These are phyloP conservation scores for Musa acuminata DNA, from an alignment of 176 grass and related monocot species.

Conservation along the genomic window DNA sequence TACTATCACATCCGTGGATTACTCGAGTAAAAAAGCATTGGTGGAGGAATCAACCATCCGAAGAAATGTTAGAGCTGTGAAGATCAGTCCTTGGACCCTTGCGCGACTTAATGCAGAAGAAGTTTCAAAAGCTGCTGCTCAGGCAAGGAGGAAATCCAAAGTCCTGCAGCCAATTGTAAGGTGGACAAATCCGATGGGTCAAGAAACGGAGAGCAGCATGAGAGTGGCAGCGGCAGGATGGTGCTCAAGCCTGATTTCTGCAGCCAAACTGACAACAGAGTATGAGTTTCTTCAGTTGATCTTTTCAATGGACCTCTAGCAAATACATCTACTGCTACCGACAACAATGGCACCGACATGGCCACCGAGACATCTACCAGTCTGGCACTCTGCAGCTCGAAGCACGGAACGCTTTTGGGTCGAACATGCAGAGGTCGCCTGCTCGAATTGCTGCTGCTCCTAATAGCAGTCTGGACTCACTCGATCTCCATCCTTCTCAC, in stretches of 20 bases:
- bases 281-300: constrained; percentile 29
- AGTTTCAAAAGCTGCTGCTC: constrained; percentile 52
- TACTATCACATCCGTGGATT: constrained; percentile 40
- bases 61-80: constrained; percentile 47
- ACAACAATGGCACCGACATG: constrained; percentile 37
- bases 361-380: constrained; percentile 36
- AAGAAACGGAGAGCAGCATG: constrained; percentile 19
- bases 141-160: constrained; percentile 74
- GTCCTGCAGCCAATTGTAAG: constrained; percentile 45
- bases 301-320: constrained; percentile 57
- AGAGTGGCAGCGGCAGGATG: constrained; percentile 23
- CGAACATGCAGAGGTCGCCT: constrained; percentile 33
- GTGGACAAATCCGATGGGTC: constrained; percentile 17
- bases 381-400: constrained; percentile 75
- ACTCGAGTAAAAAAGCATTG: constrained; percentile 43
- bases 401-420: constrained; percentile 65
- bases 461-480: constrained; percentile 32
- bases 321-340: constrained; percentile 44
- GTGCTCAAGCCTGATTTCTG: constrained; percentile 22
- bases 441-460: constrained; percentile 48
- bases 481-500: constrained; percentile 46
- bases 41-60: constrained; percentile 52
- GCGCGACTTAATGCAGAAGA: constrained; percentile 4
- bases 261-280: constrained; percentile 32
- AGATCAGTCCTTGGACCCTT: constrained; percentile 88